These are phyloP conservation scores for Biscutella laevigata DNA, from an alignment of 441 rosid genomes.

Conservation along the genomic window DNA sequence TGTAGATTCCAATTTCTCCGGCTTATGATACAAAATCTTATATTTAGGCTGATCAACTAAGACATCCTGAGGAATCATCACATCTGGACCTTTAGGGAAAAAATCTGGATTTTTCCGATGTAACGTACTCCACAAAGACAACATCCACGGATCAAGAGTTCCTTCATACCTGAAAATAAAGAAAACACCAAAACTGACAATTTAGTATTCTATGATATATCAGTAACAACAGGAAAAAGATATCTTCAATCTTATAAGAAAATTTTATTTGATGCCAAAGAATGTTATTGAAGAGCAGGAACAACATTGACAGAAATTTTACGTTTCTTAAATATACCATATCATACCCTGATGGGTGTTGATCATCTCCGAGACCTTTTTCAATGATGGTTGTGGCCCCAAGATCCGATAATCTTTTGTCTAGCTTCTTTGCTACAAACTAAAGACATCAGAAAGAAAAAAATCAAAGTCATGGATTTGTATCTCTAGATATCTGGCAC, in stretches of 20 bases:
- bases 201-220: background rate
- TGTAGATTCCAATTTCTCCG: slow-evolving; percentile 20
- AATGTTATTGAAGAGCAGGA: background rate
- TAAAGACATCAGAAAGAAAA: slow-evolving; percentile 35
- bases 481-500: background rate
- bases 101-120: slow-evolving; percentile 45
- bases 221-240: background rate
- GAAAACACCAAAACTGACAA: background rate
- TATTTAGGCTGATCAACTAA: slow-evolving; percentile 59
- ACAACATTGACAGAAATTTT: background rate
- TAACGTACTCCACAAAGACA: slow-evolving; percentile 63
- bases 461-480: slow-evolving; percentile 7
- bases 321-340: slow-evolving; percentile 6
- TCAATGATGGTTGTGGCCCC: slow-evolving; percentile 64
- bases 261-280: background rate
- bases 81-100: slow-evolving; percentile 65
- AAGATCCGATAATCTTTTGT: slow-evolving; percentile 78
- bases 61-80: slow-evolving; percentile 32
- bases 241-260: background rate
- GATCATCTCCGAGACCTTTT: slow-evolving; percentile 91
- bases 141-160: slow-evolving; percentile 90
- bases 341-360: slow-evolving; percentile 93
- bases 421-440: slow-evolving; percentile 96
- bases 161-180: slow-evolving; percentile 67
- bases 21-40: slow-evolving; percentile 40